Percentiles rank a stretch among this genome's conserved stretches.
Conservation (phyloP, 352 stramenopile genomes). For the Phytophthora sansomeana region DNA sequence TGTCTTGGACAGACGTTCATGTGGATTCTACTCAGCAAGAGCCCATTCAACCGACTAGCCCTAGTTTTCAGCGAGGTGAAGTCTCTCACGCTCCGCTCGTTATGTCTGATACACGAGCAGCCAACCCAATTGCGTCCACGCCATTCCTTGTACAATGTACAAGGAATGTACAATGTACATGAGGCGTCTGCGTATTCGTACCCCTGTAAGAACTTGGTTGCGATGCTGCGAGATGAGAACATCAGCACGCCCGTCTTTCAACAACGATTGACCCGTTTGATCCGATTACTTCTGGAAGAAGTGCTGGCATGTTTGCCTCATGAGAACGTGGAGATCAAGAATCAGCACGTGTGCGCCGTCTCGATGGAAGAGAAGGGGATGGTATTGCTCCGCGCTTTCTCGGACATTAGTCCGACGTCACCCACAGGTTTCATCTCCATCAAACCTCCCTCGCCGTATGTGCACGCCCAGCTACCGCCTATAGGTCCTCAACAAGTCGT, state of each 20-base stretch:
- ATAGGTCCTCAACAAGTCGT: slow-evolving; percentile 36
- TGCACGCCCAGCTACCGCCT: slow-evolving; percentile 42
- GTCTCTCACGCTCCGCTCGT: no score
- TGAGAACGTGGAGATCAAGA: slow-evolving; percentile 35
- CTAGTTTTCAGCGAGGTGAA: no score
- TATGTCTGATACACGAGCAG: not conserved
- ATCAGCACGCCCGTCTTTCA: slow-evolving; percentile 36
- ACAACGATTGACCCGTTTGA: slow-evolving; percentile 34
- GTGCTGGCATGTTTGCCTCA: slow-evolving; percentile 40
- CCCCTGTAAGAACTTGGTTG: slow-evolving; percentile 42
- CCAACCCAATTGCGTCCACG: slow-evolving; percentile 1
- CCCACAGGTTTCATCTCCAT: slow-evolving; percentile 18
- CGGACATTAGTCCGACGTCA: slow-evolving; percentile 30
- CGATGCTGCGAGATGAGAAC: slow-evolving; percentile 36
- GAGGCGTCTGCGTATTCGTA: slow-evolving; percentile 46
- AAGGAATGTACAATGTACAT: no score
- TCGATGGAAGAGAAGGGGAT: slow-evolving; percentile 43
- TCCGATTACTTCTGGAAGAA: slow-evolving; percentile 51
- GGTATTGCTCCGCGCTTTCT: slow-evolving; percentile 36
- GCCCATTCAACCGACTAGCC: no score
- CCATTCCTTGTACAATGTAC: slow-evolving; percentile 40
- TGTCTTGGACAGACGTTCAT: no score
- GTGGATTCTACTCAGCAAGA: no score
- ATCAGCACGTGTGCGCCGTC: slow-evolving; percentile 33
- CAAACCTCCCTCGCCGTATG: not conserved